A percentile compares a stretch with the other conserved stretches of the same genome.
Evolutionary conservation across 2,329 filamentous ascomycete species (phyloP).

Genomic region (Lomentospora prolificans): DNA sequence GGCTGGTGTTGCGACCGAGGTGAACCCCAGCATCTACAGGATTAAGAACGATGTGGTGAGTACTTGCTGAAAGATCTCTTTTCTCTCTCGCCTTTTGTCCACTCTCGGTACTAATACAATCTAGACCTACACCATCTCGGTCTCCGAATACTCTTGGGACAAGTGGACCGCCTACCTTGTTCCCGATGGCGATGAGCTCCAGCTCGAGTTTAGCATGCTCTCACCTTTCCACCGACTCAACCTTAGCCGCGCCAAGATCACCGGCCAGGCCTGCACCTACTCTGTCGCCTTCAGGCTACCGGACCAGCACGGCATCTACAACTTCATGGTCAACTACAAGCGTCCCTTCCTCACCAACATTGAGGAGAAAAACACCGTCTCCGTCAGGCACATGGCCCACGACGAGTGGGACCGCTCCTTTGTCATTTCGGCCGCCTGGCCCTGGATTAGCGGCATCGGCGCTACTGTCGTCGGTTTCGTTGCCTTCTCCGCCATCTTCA

Average conservation of each 20-base stretch:
- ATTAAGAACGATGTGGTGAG: conserved; percentile 94
- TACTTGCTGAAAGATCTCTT: conserved; percentile 19
- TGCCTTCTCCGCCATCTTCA: conserved; percentile 76
- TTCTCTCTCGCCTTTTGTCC: background rate
- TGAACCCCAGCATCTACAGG: conserved; percentile 83
- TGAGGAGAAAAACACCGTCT: conserved; percentile 91
- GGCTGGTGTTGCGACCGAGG: conserved; percentile 37
- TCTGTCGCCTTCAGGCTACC: conserved; percentile 69
- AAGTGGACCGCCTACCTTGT: conserved; percentile 66
- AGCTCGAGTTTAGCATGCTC: conserved; percentile 98
- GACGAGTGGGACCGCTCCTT: conserved; percentile 92
- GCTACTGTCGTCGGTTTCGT: conserved; percentile 78
- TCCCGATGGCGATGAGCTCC: conserved; percentile 61
- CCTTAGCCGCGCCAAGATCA: conserved; percentile 48
- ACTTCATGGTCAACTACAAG: conserved; percentile 96
- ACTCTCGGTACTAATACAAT: background rate
- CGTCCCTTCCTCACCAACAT: conserved; percentile 80
- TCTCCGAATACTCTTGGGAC: conserved; percentile 75
- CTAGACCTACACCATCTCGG: conserved; percentile 50
- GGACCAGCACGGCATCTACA: conserved; percentile 98
- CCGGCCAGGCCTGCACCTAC: conserved; percentile 63
- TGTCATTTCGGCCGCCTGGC: conserved; percentile 83
- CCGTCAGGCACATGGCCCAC: conserved; percentile 92
- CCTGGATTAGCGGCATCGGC: conserved; percentile 84
- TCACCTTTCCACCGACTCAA: conserved; percentile 89